phyloP scores from a whole-genome alignment of 2,329 filamentous ascomycete species.

The Monosporascus sp. region DNA sequence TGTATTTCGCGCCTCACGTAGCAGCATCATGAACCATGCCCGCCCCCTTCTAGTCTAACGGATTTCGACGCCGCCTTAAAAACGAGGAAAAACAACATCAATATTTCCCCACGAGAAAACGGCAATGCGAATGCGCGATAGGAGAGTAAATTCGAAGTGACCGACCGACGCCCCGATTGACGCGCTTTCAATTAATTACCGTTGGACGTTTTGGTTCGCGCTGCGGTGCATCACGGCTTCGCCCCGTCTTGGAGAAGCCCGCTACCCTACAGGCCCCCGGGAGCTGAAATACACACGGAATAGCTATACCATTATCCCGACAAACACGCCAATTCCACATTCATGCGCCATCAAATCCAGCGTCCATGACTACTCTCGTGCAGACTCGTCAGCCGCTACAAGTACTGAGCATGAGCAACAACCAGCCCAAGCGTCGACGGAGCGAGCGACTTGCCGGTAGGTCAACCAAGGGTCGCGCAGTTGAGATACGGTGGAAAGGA shows the following conservation, averaged over 20 bases:
- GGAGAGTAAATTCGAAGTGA: neutral
- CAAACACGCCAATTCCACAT: conserved; percentile 5
- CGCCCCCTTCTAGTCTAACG: neutral
- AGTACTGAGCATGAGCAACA: conserved; percentile 64
- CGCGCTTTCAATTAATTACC: neutral
- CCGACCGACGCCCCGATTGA: neutral
- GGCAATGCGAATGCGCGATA: neutral
- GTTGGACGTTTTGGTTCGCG: neutral
- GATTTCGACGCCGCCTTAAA: neutral
- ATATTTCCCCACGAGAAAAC: neutral
- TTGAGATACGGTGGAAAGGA: neutral
- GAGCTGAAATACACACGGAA: neutral
- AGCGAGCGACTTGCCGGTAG: conserved; percentile 61
- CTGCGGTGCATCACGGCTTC: neutral
- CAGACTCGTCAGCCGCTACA: conserved; percentile 58
- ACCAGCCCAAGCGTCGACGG: conserved; percentile 53
- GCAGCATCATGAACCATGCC: neutral
- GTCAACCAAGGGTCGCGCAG: conserved; percentile 21
- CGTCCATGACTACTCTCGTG: conserved; percentile 68
- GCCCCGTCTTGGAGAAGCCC: neutral
- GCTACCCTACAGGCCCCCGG: too few species aligned
- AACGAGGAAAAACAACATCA: neutral
- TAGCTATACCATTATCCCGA: neutral
- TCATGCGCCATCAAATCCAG: conserved; percentile 27
- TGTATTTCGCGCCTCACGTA: neutral